phyloP scores from a whole-genome alignment of 1,284 basidiomycete species.

The Leccinum griseonigrum region DNA sequence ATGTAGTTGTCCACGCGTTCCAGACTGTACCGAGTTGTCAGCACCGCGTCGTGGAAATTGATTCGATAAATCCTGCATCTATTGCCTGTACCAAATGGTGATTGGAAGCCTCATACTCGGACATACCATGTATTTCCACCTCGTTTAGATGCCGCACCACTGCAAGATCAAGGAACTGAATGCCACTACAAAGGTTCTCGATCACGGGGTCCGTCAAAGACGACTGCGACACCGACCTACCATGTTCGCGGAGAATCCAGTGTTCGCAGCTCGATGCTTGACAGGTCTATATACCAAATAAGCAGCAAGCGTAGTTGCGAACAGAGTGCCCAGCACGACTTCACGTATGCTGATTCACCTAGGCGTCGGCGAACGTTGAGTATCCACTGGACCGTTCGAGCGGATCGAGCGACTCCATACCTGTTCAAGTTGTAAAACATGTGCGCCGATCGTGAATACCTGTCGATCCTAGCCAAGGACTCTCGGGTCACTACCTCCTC shows the following conservation, averaged over 20 bases:
- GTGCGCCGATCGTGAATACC: constrained; percentile 35
- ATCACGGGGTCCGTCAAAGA: neutral
- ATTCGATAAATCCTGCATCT: neutral
- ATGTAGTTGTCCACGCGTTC: neutral
- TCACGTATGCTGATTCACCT: constrained; percentile 58
- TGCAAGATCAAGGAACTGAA: constrained; percentile 56
- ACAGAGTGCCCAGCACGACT: constrained; percentile 35
- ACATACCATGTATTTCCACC: constrained; percentile 56
- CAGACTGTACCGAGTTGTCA: neutral
- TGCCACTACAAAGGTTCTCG: constrained; percentile 34
- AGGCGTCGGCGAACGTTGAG: neutral
- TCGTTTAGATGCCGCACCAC: constrained; percentile 52
- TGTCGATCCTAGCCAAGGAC: constrained; percentile 1
- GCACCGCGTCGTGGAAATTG: neutral
- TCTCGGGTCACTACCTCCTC: neutral
- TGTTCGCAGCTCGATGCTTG: neutral
- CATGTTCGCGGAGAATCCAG: constrained; percentile 42
- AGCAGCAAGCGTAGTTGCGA: neutral
- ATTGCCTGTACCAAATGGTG: neutral
- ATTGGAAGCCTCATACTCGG: neutral
- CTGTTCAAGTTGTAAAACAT: constrained; percentile 57
- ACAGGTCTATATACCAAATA: constrained; percentile 1
- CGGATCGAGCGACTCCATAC: constrained; percentile 1
- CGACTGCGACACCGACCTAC: constrained; percentile 31
- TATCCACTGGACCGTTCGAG: neutral